These are phyloP conservation scores for Rhizopogon rudus DNA, from an alignment of 768 basidiomycete species.

Conservation along the genomic window DNA sequence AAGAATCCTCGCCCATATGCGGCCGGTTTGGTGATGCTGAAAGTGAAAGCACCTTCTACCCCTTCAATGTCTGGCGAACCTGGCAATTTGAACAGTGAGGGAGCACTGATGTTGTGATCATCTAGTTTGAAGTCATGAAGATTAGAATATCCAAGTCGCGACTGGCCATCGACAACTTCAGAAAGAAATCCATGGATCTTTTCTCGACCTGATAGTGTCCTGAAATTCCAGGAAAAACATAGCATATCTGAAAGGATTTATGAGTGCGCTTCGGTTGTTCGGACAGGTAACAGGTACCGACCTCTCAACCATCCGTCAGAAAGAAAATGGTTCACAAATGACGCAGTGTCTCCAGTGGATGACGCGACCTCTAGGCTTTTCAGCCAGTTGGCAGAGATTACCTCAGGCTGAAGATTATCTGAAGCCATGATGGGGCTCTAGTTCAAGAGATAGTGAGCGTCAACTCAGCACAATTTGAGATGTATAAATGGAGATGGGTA, in stretches of 20 bases:
- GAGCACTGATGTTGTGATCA: background rate
- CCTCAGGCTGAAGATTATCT: background rate
- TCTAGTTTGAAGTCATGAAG: background rate
- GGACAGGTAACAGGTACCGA: too few relatives aligned
- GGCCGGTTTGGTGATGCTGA: background rate
- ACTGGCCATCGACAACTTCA: background rate
- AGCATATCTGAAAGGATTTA: background rate
- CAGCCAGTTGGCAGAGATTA: background rate
- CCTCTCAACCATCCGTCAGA: background rate
- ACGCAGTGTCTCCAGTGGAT: background rate
- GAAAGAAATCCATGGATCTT: background rate
- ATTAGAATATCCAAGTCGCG: background rate
- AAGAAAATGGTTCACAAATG: background rate
- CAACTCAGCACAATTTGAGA: background rate
- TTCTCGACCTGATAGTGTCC: background rate
- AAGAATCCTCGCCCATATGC: conserved; percentile 32
- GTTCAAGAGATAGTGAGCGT: background rate
- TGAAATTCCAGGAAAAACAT: background rate
- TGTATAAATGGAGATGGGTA: background rate
- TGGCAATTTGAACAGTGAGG: background rate
- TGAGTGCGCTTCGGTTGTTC: background rate
- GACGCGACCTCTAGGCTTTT: background rate
- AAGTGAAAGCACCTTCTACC: background rate
- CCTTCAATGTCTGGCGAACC: background rate
- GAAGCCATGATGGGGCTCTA: background rate